These are phyloP conservation scores for Pleomassaria siparia DNA, from an alignment of 2,329 filamentous ascomycete genomes.

Conservation along the genomic window DNA sequence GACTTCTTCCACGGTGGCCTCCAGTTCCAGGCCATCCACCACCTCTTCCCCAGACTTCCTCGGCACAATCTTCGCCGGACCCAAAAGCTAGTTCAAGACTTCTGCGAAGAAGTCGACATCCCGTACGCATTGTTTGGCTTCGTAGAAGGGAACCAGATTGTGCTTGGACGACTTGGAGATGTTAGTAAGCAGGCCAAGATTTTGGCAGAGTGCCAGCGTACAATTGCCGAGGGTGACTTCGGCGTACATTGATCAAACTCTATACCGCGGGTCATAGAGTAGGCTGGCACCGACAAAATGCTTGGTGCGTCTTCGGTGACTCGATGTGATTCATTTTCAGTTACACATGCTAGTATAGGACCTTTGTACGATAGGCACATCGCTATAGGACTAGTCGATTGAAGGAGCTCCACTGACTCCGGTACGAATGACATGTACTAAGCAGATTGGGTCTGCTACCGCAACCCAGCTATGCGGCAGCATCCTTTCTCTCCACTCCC, in stretches of 20 bases:
- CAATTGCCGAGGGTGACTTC: slow-evolving; percentile 31
- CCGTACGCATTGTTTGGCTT: slow-evolving; percentile 65
- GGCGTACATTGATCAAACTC: background rate
- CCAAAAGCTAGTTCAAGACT: slow-evolving; percentile 63
- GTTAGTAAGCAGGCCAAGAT: slow-evolving; percentile 63
- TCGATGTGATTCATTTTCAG: too few species aligned
- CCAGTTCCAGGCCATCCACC: slow-evolving; percentile 73
- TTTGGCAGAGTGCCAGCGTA: slow-evolving; percentile 57
- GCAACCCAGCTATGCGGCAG: background rate
- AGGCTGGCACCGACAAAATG: too few species aligned
- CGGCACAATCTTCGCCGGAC: slow-evolving; percentile 66
- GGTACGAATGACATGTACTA: too few species aligned
- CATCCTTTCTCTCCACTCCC: background rate
- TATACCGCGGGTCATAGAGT: too few species aligned
- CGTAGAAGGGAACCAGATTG: slow-evolving; percentile 62
- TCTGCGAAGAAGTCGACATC: slow-evolving; percentile 65
- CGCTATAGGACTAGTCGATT: too few species aligned
- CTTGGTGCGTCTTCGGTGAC: too few species aligned
- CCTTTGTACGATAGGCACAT: too few species aligned
- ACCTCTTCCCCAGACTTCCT: slow-evolving; percentile 68
- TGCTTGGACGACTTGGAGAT: slow-evolving; percentile 58
- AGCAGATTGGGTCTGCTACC: background rate
- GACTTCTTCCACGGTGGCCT: slow-evolving; percentile 73
- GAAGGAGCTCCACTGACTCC: too few species aligned
- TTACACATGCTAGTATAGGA: too few species aligned